Percentiles rank a stretch among this genome's conserved stretches.
These are phyloP conservation scores for Saturnispora serradocipensis DNA, from an alignment of 805 yeast genomes.

Conservation along the genomic window DNA sequence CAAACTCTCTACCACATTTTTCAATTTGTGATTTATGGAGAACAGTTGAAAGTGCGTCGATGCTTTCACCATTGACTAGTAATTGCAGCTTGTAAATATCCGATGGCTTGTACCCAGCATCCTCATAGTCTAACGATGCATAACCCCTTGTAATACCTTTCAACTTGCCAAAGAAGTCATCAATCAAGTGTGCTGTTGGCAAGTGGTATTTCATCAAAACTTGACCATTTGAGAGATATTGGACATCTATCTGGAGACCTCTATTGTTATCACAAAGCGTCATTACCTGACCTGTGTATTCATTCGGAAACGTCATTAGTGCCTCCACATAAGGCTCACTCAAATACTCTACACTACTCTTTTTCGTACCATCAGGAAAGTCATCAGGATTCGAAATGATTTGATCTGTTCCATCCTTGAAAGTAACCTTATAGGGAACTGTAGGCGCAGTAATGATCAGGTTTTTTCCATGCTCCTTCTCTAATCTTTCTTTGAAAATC, in stretches of 20 bases:
- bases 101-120: slow-evolving; percentile 73
- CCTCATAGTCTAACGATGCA: slow-evolving; percentile 92
- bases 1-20: slow-evolving; percentile 70
- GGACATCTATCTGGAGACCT: slow-evolving; percentile 73
- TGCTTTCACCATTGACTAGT: slow-evolving; percentile 77
- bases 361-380: slow-evolving; percentile 58
- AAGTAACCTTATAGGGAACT: slow-evolving; percentile 79
- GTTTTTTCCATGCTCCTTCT: slow-evolving; percentile 89
- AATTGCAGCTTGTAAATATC: slow-evolving; percentile 83
- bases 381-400: slow-evolving; percentile 86
- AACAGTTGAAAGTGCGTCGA: slow-evolving; percentile 88
- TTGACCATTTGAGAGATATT: slow-evolving; percentile 71
- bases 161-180: slow-evolving; percentile 89
- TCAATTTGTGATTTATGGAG: slow-evolving; percentile 77
- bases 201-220: slow-evolving; percentile 69
- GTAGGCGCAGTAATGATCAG: slow-evolving; percentile 92
- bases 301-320: slow-evolving; percentile 82
- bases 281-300: slow-evolving; percentile 81
- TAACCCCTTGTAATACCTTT: slow-evolving; percentile 87
- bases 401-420: slow-evolving; percentile 51
- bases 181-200: slow-evolving; percentile 85
- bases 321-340: slow-evolving; percentile 88
- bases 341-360: slow-evolving; percentile 37
- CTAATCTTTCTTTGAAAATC: slow-evolving; percentile 84
- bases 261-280: slow-evolving; percentile 76